Conservation (phyloP, 148 eudicot species). For the Cornus controversa region DNA sequence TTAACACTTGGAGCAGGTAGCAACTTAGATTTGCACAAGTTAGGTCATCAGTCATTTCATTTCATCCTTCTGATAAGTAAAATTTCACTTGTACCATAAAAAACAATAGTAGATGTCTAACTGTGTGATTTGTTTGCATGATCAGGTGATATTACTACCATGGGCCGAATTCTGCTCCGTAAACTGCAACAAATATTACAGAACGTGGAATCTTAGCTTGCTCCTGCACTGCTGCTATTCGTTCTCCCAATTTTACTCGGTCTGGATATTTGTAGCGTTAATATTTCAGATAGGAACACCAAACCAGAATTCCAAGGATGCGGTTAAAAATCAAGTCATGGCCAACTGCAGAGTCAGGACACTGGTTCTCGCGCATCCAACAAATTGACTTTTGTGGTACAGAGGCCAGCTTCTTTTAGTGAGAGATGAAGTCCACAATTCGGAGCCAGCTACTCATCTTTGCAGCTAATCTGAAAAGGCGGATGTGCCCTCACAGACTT, state of each 20-base stretch:
- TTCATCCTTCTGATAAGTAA: no score
- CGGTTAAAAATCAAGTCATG: neutral
- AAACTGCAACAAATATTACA: neutral
- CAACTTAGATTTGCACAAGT: neutral
- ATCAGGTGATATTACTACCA: neutral
- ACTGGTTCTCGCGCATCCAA: neutral
- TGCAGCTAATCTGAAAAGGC: no score
- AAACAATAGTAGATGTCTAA: neutral
- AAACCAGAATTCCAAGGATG: neutral
- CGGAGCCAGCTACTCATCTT: no score
- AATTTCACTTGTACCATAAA: neutral
- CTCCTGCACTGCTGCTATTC: no score
- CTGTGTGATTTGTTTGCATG: neutral
- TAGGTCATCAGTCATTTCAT: no score
- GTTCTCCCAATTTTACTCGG: no score
- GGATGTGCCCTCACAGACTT: no score
- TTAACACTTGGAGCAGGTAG: constrained; percentile 16
- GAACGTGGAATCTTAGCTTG: neutral
- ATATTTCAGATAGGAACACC: neutral
- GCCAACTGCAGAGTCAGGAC: neutral
- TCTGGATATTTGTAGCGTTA: no score
- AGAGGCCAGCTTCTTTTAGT: neutral
- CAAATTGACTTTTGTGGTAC: neutral
- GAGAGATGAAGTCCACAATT: no score
- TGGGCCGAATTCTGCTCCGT: neutral